These are phyloP conservation scores for Cardamine resedifolia DNA, from an alignment of 345 rosid genomes.

Conservation along the genomic window DNA sequence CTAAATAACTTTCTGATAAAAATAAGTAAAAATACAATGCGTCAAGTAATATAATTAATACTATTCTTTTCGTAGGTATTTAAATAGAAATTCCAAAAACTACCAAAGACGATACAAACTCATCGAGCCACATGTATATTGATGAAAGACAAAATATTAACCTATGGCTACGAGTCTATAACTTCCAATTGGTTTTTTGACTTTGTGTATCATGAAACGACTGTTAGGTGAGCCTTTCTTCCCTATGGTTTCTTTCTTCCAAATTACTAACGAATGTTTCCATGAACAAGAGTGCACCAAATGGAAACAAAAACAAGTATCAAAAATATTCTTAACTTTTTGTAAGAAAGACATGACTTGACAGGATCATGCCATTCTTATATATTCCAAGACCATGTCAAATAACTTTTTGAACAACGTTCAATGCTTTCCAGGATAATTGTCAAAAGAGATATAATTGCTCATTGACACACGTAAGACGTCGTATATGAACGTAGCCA, in stretches of 20 bases:
- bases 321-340: slow-evolving; percentile 7
- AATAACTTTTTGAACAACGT: slow-evolving; percentile 6
- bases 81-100: slow-evolving; percentile 10
- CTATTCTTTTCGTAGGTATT: slow-evolving; percentile 11
- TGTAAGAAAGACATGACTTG: slow-evolving; percentile 18
- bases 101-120: slow-evolving; percentile 4
- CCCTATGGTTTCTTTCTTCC: not conserved
- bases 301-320: not conserved
- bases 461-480: slow-evolving; percentile 20
- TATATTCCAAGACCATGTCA: slow-evolving; percentile 1
- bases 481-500: slow-evolving; percentile 26
- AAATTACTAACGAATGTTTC: slow-evolving; percentile 1
- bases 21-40: not conserved
- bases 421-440: slow-evolving; percentile 6
- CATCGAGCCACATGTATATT: slow-evolving; percentile 21
- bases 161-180: not conserved
- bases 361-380: slow-evolving; percentile 23
- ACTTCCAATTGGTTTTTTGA: not conserved
- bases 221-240: not conserved
- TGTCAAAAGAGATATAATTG: slow-evolving; percentile 35
- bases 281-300: slow-evolving; percentile 1
- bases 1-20: slow-evolving; percentile 29
- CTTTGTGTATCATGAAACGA: not conserved
- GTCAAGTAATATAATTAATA: not conserved
- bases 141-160: not conserved